A percentile compares a stretch with the other conserved stretches of the same genome.
Evolutionary conservation across 345 rosid genomes (phyloP).

Genomic region (Eucalyptus regnans): DNA sequence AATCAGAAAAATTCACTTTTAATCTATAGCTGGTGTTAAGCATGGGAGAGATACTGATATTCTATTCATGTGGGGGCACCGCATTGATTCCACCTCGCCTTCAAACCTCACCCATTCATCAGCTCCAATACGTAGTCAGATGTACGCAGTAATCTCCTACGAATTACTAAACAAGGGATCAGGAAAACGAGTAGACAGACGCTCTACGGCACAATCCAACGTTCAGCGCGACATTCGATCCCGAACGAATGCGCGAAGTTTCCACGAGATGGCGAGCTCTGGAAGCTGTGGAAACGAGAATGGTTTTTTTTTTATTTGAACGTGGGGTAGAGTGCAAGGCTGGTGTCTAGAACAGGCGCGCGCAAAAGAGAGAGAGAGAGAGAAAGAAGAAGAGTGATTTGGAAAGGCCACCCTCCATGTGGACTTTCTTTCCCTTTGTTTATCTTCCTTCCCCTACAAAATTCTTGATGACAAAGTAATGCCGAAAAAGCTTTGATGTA

Average conservation of each 20-base stretch:
- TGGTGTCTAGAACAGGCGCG: background rate
- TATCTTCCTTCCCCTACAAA: background rate
- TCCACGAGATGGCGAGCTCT: background rate
- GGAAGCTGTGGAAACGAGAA: background rate
- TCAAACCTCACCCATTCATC: background rate
- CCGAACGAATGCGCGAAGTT: background rate
- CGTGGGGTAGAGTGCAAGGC: constrained; percentile 13
- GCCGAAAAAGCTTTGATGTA: background rate
- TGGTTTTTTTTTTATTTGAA: background rate
- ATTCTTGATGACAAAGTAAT: background rate
- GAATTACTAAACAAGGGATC: background rate
- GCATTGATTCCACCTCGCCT: background rate
- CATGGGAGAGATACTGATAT: background rate
- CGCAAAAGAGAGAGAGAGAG: background rate
- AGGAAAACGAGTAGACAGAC: background rate
- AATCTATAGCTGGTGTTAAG: background rate
- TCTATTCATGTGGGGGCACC: background rate
- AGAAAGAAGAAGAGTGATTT: constrained; percentile 17
- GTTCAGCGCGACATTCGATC: background rate
- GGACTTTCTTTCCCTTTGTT: background rate
- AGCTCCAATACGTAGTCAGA: background rate
- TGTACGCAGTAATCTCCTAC: background rate
- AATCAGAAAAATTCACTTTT: background rate
- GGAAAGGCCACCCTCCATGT: constrained; percentile 29
- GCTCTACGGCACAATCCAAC: background rate